phyloP scores from a whole-genome alignment of 2,329 filamentous ascomycete genomes.

The Aspergillus neotritici region DNA sequence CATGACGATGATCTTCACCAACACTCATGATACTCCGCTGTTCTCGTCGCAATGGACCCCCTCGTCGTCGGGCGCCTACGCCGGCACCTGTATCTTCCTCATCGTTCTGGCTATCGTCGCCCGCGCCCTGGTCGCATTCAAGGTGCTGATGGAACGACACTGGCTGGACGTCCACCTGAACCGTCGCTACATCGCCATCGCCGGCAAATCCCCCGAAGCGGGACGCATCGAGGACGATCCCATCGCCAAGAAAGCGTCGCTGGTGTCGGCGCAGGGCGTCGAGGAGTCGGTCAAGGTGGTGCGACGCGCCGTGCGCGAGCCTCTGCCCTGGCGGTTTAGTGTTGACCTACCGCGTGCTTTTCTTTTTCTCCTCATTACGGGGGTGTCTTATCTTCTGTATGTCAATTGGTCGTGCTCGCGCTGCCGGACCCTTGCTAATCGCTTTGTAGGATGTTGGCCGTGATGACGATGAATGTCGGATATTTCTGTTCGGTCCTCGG shows the following conservation, averaged over 20 bases:
- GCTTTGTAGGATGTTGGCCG: slow-evolving; percentile 69
- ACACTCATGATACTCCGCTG: slow-evolving; percentile 56
- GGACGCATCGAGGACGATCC: slow-evolving; percentile 56
- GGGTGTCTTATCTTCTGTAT: slow-evolving; percentile 79
- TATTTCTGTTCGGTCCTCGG: slow-evolving; percentile 77
- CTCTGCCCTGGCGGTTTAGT: slow-evolving; percentile 71
- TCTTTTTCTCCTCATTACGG: slow-evolving; percentile 66
- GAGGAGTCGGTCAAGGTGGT: slow-evolving; percentile 77
- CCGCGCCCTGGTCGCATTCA: slow-evolving; percentile 66
- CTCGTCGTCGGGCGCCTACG: slow-evolving; percentile 63
- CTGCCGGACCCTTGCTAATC: background rate
- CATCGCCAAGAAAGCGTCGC: slow-evolving; percentile 59
- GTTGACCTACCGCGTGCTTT: slow-evolving; percentile 69
- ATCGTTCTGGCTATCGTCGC: slow-evolving; percentile 67
- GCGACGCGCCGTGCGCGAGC: slow-evolving; percentile 46
- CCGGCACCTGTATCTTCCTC: slow-evolving; percentile 87
- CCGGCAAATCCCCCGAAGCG: slow-evolving; percentile 55
- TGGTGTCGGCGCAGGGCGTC: slow-evolving; percentile 67
- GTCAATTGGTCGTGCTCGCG: slow-evolving; percentile 32
- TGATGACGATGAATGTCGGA: slow-evolving; percentile 84
- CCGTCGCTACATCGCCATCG: slow-evolving; percentile 70
- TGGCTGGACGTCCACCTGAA: slow-evolving; percentile 69
- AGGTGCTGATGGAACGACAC: slow-evolving; percentile 52
- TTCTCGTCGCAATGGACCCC: slow-evolving; percentile 72
- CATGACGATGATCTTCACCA: slow-evolving; percentile 47